Conservation (phyloP, 83 land plant genomes). For the Isoetes engelmannii region DNA sequence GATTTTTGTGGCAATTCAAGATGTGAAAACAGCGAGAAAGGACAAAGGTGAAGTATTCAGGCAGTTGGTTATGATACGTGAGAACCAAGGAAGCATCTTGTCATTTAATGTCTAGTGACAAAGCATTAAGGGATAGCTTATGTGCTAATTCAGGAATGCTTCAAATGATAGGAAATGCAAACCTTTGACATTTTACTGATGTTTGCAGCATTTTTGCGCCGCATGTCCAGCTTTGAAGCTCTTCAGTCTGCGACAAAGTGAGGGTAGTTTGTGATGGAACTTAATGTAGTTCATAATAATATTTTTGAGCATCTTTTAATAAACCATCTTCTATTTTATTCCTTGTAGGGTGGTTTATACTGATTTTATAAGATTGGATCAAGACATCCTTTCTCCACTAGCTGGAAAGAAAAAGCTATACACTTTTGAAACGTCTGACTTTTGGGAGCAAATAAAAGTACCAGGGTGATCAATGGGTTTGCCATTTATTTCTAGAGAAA, state of each 20-base stretch:
- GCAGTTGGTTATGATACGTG: no score
- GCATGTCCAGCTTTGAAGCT: conserved; percentile 89
- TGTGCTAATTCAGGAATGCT: no score
- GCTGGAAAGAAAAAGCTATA: conserved; percentile 94
- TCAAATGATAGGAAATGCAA: no score
- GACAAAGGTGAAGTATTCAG: conserved; percentile 51
- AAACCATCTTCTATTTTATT: neutral
- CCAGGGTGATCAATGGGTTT: conserved; percentile 58
- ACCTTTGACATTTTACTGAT: no score
- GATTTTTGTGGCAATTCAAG: conserved; percentile 70
- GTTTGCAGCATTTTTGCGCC: conserved; percentile 63
- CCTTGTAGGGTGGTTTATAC: conserved; percentile 49
- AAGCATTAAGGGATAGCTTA: no score
- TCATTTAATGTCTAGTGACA: no score
- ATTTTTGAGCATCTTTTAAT: conserved; percentile 2
- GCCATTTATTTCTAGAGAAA: neutral
- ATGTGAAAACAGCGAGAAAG: conserved; percentile 43
- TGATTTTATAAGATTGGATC: conserved; percentile 85
- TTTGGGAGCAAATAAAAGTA: conserved; percentile 97
- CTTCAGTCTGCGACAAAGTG: conserved; percentile 80
- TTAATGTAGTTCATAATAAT: neutral
- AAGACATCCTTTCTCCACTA: conserved; percentile 87
- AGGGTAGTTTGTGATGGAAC: neutral
- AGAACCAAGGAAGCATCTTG: no score
- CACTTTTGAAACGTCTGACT: conserved; percentile 78